Evolutionary conservation across 2,329 filamentous ascomycete species (phyloP), one percentile per base, ranked within the genome.

Genomic region (Xylaria polymorpha): DNA sequence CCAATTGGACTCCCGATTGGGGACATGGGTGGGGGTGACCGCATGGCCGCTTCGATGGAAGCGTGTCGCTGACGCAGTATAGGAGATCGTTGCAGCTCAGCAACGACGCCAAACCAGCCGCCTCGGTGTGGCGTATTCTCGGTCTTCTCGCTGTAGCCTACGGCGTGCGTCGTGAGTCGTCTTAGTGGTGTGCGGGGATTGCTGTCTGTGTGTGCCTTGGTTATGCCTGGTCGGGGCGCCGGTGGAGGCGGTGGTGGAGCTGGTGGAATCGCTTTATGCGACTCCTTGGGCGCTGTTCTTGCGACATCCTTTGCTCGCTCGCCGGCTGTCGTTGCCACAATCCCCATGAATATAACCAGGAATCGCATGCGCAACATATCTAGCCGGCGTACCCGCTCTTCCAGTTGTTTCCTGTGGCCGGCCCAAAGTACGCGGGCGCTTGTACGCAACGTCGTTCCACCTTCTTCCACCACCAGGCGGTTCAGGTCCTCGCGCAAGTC

Each of bases 321-420:
- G 55, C 72, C 74, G 18, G 77, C 77, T 53, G 77, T 78, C 12
- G 81, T 78, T 14, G 85, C 81, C 62, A 90, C 83, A 69, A 89
- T 84, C 71, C 88, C 86, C 86, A 91, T 87, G 77, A 89, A 90
- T 44, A 89, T 83, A 43, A 90, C 87, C 39, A 91, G 79, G 75
- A 91, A 90, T 69, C 88, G 85, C 87, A 89, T 90, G 76, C 88
- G 84, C 76, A 91, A 77, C 74, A 90, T 79, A 73, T 91, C 89
- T 48, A 91, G 80, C 56, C 88, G 82, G 64, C 86, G 84, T 63
- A 90, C 81, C 61, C 86, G 84, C 72, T 88, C 87, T 76, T 89
- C 86, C 59, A 91, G 80, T 61, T 83, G 81, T 60, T 78, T 79
- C 73, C 86, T 84, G 75, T 86, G 86, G 67, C 81, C 81, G 4